A percentile compares a stretch with the other conserved stretches of the same genome.
These are phyloP conservation scores for Eucalyptus sp. DNA, from an alignment of 345 rosid species.

Conservation along the genomic window DNA sequence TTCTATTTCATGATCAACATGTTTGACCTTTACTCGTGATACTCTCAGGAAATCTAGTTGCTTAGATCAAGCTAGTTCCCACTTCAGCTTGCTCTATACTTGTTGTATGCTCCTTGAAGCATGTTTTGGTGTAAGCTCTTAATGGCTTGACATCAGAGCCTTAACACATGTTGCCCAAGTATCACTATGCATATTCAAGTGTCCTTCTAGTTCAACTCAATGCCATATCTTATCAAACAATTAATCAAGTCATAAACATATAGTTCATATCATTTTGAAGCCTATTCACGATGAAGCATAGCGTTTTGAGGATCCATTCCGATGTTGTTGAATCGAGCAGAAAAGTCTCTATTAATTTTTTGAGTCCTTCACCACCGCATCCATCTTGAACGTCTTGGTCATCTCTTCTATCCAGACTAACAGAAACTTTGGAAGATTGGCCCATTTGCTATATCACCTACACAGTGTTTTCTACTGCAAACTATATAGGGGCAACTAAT, in stretches of 20 bases:
- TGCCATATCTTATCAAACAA: background rate
- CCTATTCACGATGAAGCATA: background rate
- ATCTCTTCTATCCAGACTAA: background rate
- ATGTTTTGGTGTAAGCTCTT: background rate
- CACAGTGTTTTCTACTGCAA: background rate
- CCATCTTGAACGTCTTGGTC: rapidly evolving
- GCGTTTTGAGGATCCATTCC: background rate
- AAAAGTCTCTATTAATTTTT: background rate
- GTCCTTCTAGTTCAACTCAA: background rate
- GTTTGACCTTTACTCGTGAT: background rate
- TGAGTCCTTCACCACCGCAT: background rate
- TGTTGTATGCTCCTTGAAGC: background rate
- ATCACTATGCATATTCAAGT: background rate
- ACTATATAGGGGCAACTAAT: background rate
- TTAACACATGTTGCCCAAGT: background rate
- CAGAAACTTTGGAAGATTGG: background rate
- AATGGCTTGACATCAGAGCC: background rate
- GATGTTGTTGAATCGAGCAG: rapidly evolving
- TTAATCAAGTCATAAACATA: background rate
- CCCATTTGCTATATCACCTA: background rate
- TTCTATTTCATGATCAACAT: background rate
- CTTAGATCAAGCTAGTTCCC: background rate
- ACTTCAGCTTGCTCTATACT: background rate
- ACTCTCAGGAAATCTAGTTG: background rate
- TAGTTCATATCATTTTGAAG: background rate